These are phyloP conservation scores for Metschnikowia hibisci DNA, from an alignment of 805 yeast species.

Conservation along the genomic window DNA sequence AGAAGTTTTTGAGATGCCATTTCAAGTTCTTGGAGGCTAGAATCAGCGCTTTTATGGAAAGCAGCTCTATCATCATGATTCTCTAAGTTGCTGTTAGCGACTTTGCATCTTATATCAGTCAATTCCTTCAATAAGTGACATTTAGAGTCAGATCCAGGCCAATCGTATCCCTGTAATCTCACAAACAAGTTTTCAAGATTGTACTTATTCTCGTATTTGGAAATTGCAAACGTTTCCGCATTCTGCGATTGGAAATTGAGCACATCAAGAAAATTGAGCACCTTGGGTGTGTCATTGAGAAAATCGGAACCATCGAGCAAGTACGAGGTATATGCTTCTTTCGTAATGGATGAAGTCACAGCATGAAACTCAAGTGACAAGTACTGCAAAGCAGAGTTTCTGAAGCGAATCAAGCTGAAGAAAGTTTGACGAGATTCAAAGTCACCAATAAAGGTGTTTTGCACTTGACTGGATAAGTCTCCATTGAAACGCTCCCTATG, in stretches of 20 bases:
- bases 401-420: conserved; percentile 54
- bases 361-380: conserved; percentile 71
- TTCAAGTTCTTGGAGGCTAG: conserved; percentile 26
- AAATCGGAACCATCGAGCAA: conserved; percentile 50
- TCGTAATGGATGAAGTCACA: conserved; percentile 45
- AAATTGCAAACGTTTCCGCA: conserved; percentile 40
- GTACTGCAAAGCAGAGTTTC: conserved; percentile 60
- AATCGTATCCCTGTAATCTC: conserved; percentile 7
- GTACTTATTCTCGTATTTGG: conserved; percentile 24
- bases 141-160: conserved; percentile 3
- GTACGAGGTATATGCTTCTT: conserved; percentile 47
- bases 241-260: conserved; percentile 52
- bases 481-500: conserved; percentile 40
- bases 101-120: conserved; percentile 20
- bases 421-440: conserved; percentile 47
- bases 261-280: conserved; percentile 63
- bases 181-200: conserved; percentile 29
- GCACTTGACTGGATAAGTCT: conserved; percentile 26
- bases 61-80: conserved; percentile 20
- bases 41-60: conserved; percentile 25
- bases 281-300: conserved; percentile 59
- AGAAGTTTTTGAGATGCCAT: conserved; percentile 43
- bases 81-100: conserved; percentile 13
- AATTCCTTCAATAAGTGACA: conserved; percentile 22
- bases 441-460: conserved; percentile 34